phyloP scores from a whole-genome alignment of 148 eudicot species.

The Vaccinium myrtillus region DNA sequence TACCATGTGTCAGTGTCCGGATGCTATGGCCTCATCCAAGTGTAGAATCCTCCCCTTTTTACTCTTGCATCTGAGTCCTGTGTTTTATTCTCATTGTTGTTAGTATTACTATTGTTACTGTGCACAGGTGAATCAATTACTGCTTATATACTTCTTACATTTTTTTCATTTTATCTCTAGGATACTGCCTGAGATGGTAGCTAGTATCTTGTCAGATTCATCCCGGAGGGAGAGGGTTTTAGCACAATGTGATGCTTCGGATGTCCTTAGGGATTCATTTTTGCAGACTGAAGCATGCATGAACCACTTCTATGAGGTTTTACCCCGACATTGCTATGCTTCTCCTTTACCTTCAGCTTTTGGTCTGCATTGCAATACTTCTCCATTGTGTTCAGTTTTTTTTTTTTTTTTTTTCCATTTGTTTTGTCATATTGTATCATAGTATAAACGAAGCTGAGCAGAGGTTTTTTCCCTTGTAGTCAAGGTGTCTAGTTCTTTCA shows the following conservation, averaged over 20 bases:
- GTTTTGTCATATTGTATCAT: neutral
- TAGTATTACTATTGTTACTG: neutral
- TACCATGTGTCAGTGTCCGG: neutral
- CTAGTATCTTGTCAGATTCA: conserved; percentile 68
- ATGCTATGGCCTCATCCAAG: neutral
- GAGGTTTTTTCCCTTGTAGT: neutral
- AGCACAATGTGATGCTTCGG: conserved; percentile 71
- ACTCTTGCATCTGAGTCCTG: neutral
- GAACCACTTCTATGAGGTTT: conserved; percentile 83
- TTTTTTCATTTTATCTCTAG: conserved; percentile 37
- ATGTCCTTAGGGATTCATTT: conserved; percentile 87
- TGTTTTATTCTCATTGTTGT: neutral
- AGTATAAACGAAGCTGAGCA: neutral
- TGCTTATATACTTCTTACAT: neutral
- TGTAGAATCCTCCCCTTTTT: neutral
- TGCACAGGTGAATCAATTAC: neutral
- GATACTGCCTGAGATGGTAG: conserved; percentile 69
- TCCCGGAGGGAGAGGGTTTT: conserved; percentile 66
- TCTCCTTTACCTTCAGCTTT: neutral
- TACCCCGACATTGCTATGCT: conserved; percentile 3
- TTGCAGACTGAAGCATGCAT: conserved; percentile 68
- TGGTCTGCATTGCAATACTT: conserved; percentile 4
- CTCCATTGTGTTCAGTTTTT: neutral
- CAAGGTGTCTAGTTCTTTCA: neutral
- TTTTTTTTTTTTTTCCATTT: neutral